Percentiles rank a stretch among this genome's conserved stretches.
phyloP scores from a whole-genome alignment of 2,329 filamentous ascomycete species.

The Aspergillus novofumigatus region DNA sequence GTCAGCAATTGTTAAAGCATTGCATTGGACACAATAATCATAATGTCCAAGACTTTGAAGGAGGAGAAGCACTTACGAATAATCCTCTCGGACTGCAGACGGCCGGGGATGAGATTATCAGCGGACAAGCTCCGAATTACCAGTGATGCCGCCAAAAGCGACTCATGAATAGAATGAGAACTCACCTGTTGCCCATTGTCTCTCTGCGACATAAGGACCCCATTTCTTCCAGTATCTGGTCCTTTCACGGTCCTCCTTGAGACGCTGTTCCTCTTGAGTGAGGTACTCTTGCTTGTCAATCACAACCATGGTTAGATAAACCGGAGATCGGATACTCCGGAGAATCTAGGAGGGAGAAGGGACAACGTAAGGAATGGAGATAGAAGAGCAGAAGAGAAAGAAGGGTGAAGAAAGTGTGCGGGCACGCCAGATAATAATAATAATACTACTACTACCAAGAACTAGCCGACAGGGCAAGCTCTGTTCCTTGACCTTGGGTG shows the following conservation, averaged over 20 bases:
- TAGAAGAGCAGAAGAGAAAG: not conserved
- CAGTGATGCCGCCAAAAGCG: not conserved
- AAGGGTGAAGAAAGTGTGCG: not conserved
- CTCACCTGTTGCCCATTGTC: constrained; percentile 91
- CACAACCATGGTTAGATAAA: constrained; percentile 65
- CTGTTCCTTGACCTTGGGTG: not conserved
- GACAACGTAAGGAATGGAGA: not conserved
- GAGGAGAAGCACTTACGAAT: constrained; percentile 54
- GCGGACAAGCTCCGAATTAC: constrained; percentile 4
- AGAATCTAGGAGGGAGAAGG: not conserved
- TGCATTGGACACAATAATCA: not conserved
- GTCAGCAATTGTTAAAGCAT: constrained; percentile 1
- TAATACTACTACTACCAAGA: not conserved
- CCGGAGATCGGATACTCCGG: not conserved
- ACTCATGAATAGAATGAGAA: constrained; percentile 3
- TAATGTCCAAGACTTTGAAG: not conserved
- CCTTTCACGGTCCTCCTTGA: constrained; percentile 78
- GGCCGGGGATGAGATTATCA: constrained; percentile 22
- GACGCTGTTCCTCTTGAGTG: constrained; percentile 83
- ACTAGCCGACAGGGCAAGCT: not conserved
- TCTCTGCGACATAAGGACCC: constrained; percentile 89
- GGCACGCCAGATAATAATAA: not conserved
- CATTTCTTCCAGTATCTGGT: constrained; percentile 97
- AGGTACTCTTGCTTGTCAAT: constrained; percentile 84
- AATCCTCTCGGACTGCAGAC: constrained; percentile 77